Conservation (phyloP, 768 basidiomycete genomes). For the Tylopilus subfusipes region DNA sequence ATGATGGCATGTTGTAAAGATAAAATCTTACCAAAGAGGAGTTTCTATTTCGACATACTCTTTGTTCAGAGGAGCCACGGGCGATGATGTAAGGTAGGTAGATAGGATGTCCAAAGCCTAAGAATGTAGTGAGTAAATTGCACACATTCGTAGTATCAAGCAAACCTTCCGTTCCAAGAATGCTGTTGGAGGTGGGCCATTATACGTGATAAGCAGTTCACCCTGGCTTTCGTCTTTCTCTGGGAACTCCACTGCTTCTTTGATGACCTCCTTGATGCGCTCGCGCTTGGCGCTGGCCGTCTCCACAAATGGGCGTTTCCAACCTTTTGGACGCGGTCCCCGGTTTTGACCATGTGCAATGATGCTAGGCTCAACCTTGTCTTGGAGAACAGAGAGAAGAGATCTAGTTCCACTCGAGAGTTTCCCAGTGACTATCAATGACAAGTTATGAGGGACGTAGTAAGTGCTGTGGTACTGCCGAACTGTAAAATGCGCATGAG, state of each 20-base stretch:
- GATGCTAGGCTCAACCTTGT: constrained; percentile 78
- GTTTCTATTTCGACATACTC: constrained; percentile 90
- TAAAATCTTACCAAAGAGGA: constrained; percentile 68
- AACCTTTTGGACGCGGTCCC: constrained; percentile 70
- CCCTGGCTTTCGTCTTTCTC: constrained; percentile 96
- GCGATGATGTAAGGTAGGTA: constrained; percentile 84
- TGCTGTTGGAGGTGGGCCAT: constrained; percentile 71
- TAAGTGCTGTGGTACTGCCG: constrained; percentile 83
- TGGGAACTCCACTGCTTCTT: constrained; percentile 83
- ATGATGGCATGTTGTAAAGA: neutral
- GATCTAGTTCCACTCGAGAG: constrained; percentile 71
- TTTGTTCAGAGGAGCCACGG: constrained; percentile 80
- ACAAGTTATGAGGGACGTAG: constrained; percentile 93
- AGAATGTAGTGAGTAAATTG: constrained; percentile 2
- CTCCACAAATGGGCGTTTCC: constrained; percentile 95
- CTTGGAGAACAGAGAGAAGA: constrained; percentile 77
- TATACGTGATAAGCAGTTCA: constrained; percentile 72
- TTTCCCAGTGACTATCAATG: constrained; percentile 85
- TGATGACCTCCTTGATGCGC: constrained; percentile 49
- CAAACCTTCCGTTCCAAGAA: constrained; percentile 70
- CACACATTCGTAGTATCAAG: neutral
- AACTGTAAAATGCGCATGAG: constrained; percentile 49
- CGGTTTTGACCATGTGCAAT: constrained; percentile 68
- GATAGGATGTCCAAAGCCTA: constrained; percentile 83
- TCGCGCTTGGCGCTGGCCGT: constrained; percentile 67